Conservation (phyloP, 192 early-diverging fungal species). For the Linnemannia schmuckeri region DNA sequence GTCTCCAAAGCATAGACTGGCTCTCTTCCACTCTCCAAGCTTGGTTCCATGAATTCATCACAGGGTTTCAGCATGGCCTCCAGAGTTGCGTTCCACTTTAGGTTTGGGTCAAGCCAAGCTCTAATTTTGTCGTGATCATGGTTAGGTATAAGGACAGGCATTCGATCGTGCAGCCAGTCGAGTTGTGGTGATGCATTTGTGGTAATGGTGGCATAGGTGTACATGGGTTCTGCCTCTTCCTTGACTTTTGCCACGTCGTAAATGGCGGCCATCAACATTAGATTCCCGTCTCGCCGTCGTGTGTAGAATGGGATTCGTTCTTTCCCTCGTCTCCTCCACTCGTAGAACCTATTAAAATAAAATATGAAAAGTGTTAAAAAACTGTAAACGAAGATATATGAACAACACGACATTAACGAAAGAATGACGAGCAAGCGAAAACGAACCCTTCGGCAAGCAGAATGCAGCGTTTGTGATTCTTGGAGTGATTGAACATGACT, state of each 20-base stretch:
- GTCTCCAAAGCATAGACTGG: constrained; percentile 42
- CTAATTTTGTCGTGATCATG: constrained; percentile 49
- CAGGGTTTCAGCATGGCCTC: constrained; percentile 61
- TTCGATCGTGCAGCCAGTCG: constrained; percentile 67
- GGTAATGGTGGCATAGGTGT: constrained; percentile 67
- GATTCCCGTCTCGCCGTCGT: constrained; percentile 57
- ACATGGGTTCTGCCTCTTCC: constrained; percentile 51
- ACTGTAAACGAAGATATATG: neutral
- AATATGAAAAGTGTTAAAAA: neutral
- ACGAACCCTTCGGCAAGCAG: constrained; percentile 66
- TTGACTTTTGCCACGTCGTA: constrained; percentile 59
- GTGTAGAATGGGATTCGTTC: constrained; percentile 63
- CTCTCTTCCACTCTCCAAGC: neutral
- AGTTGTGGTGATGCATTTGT: constrained; percentile 59
- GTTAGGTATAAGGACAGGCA: constrained; percentile 70
- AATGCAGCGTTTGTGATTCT: constrained; percentile 66
- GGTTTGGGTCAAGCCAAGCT: constrained; percentile 62
- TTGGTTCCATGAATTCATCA: constrained; percentile 54
- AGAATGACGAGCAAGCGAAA: neutral
- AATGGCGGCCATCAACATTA: constrained; percentile 66
- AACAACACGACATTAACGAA: neutral
- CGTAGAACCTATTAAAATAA: constrained; percentile 60
- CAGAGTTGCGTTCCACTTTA: constrained; percentile 51
- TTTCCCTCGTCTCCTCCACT: constrained; percentile 66
- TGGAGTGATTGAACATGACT: constrained; percentile 62